These are phyloP conservation scores for Entelexis paramagnoliae DNA, from an alignment of 1,139 yeast species.

Conservation along the genomic window DNA sequence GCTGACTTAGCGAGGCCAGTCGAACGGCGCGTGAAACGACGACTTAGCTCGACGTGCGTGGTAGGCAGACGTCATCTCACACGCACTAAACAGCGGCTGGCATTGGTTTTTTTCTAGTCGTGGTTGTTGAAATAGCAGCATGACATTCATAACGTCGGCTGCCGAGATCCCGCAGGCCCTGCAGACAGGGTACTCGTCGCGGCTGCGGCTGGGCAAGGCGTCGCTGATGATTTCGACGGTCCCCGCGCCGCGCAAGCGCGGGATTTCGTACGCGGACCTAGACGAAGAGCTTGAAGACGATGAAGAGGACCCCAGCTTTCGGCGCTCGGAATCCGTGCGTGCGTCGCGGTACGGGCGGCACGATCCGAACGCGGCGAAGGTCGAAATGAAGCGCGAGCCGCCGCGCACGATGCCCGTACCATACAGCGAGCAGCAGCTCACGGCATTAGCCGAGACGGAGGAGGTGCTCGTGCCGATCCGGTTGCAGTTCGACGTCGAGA, in stretches of 20 bases:
- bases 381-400: conserved; percentile 28
- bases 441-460: conserved; percentile 32
- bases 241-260: conserved; percentile 70
- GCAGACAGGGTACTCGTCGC: conserved; percentile 56
- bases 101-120: too few relatives aligned
- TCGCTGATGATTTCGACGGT: conserved; percentile 59
- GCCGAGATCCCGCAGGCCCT: conserved; percentile 53
- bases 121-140: background rate
- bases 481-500: conserved; percentile 60
- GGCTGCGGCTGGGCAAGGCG: conserved; percentile 55
- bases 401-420: conserved; percentile 28
- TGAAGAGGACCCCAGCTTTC: conserved; percentile 39
- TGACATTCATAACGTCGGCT: conserved; percentile 19
- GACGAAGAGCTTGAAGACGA: conserved; percentile 69
- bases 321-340: conserved; percentile 15
- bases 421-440: conserved; percentile 32
- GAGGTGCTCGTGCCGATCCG: conserved; percentile 65
- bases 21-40: too few relatives aligned
- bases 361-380: conserved; percentile 14
- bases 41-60: too few relatives aligned
- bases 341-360: conserved; percentile 16
- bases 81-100: too few relatives aligned
- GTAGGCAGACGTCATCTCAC: too few relatives aligned
- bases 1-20: too few relatives aligned
- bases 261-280: conserved; percentile 72